These are phyloP conservation scores for Ogataea siamensis DNA, from an alignment of 805 yeast species.

Conservation along the genomic window DNA sequence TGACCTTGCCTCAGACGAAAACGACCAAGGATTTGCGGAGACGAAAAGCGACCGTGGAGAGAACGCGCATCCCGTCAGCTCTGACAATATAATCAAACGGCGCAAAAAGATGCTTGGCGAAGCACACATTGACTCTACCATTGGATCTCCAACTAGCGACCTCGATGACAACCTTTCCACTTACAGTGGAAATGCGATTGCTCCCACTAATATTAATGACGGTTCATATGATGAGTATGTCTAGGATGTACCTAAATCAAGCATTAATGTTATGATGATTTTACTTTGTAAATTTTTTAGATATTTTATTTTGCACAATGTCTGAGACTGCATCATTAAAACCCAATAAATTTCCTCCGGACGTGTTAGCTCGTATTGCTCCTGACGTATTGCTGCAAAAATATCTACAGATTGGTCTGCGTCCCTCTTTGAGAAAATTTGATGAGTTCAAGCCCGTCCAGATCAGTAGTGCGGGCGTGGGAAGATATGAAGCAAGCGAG, in stretches of 20 bases:
- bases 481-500: conserved; percentile 28
- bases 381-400: conserved; percentile 82
- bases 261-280: too few relatives aligned
- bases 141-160: conserved; percentile 32
- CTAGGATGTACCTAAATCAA: background rate
- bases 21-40: conserved; percentile 10
- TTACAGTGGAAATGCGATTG: conserved; percentile 29
- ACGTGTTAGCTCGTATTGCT: conserved; percentile 76
- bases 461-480: conserved; percentile 39
- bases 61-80: conserved; percentile 1
- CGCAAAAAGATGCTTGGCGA: conserved; percentile 24
- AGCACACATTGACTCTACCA: conserved; percentile 22
- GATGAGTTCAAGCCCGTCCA: conserved; percentile 67
- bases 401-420: conserved; percentile 68
- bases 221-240: conserved; percentile 16
- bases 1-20: conserved; percentile 13
- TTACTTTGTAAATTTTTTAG: conserved; percentile 4
- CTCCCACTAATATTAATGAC: conserved; percentile 22
- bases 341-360: conserved; percentile 72
- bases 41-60: conserved; percentile 6
- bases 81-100: conserved; percentile 21
- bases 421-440: conserved; percentile 72
- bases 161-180: conserved; percentile 33
- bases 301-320: background rate
- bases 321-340: conserved; percentile 20